A percentile compares a stretch with the other conserved stretches of the same genome.
These are phyloP conservation scores for Lichtheimia ramosa DNA, from an alignment of 371 early-diverging fungal genomes.

Conservation along the genomic window DNA sequence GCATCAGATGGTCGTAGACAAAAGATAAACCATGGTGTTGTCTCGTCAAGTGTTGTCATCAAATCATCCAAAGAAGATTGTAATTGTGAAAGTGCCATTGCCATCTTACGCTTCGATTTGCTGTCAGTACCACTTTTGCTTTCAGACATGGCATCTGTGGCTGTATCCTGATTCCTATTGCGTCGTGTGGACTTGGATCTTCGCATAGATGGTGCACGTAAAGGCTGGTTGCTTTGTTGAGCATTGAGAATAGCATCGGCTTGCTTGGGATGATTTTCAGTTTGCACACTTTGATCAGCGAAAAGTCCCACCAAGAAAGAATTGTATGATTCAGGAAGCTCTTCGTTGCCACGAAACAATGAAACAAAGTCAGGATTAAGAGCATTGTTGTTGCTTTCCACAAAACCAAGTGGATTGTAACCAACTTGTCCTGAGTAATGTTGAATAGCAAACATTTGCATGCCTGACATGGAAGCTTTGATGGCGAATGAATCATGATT, in stretches of 20 bases:
- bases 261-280: conserved; percentile 64
- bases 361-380: conserved; percentile 81
- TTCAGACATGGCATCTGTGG: conserved; percentile 8
- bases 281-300: conserved; percentile 42
- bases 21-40: conserved; percentile 86
- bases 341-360: conserved; percentile 55
- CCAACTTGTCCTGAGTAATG: conserved; percentile 80
- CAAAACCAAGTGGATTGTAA: conserved; percentile 75
- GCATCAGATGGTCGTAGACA: conserved; percentile 77
- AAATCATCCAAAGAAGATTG: conserved; percentile 77
- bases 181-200: conserved; percentile 36
- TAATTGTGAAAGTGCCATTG: conserved; percentile 60
- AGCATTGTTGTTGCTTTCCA: conserved; percentile 70
- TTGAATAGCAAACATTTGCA: conserved; percentile 66
- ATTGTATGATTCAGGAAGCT: conserved; percentile 54
- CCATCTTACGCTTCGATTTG: conserved; percentile 11
- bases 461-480: conserved; percentile 38
- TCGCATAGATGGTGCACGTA: conserved; percentile 51
- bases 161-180: conserved; percentile 9
- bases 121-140: conserved; percentile 4
- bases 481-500: conserved; percentile 48
- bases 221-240: conserved; percentile 56
- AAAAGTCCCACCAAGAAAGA: conserved; percentile 39
- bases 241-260: conserved; percentile 62
- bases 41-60: conserved; percentile 78